A percentile compares a stretch with the other conserved stretches of the same genome.
phyloP scores from a whole-genome alignment of 2,329 filamentous ascomycete genomes.

The Botrytis squamosa region DNA sequence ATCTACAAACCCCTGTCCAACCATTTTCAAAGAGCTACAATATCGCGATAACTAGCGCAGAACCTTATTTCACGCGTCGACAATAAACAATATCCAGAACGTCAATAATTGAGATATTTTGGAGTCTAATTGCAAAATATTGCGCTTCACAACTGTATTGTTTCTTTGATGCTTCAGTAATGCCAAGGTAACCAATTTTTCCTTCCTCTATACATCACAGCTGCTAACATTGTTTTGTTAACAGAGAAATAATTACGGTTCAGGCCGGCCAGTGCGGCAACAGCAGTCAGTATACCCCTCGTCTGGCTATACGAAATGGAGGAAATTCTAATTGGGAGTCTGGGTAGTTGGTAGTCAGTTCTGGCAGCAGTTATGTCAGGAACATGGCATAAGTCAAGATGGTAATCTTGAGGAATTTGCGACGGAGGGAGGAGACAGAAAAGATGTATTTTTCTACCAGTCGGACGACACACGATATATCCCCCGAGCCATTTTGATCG shows the following conservation, averaged over 20 bases:
- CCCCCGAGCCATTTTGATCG: constrained; percentile 89
- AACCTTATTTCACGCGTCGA: constrained; percentile 21
- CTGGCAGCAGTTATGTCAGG: constrained; percentile 97
- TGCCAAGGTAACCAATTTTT: constrained; percentile 37
- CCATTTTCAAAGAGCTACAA: constrained; percentile 17
- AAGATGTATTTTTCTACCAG: constrained; percentile 99
- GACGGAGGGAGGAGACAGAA: constrained; percentile 94
- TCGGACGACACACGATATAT: constrained; percentile 99
- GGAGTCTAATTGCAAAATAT: background rate
- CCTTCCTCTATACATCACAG: constrained; percentile 7
- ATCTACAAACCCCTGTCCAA: constrained; percentile 16
- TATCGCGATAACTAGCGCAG: constrained; percentile 19
- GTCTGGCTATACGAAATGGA: background rate
- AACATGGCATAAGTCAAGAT: constrained; percentile 96
- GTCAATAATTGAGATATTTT: background rate
- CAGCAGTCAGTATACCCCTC: constrained; percentile 70
- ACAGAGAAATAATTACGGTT: constrained; percentile 97
- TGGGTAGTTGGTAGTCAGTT: constrained; percentile 86
- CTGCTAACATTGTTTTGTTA: constrained; percentile 21
- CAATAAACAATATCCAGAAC: constrained; percentile 13
- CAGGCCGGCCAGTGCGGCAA: constrained; percentile 99
- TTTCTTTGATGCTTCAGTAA: constrained; percentile 34
- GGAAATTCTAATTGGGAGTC: constrained; percentile 22
- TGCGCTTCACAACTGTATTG: constrained; percentile 4
- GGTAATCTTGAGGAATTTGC: constrained; percentile 97